Evolutionary conservation across 2,329 filamentous ascomycete species (phyloP), one percentile per base, ranked within the genome.

Genomic region (Cladosporium colombiae): DNA sequence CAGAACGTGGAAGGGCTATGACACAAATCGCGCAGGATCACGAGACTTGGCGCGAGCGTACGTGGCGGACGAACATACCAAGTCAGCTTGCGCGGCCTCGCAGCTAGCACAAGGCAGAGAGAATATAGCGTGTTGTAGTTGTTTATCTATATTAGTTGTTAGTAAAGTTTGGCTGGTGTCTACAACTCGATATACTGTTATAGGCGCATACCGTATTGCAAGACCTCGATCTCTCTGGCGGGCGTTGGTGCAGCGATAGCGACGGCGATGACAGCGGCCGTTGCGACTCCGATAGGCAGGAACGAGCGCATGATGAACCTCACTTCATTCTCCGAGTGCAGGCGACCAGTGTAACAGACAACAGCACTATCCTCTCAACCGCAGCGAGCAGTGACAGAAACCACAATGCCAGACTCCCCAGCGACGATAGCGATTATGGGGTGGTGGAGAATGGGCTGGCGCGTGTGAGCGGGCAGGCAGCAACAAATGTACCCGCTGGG

Each of bases 41-140:
- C 46, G 59, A 46, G 61, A 53, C 61, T 63, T 63, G 50, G 61
- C 61, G 35, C 25, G 14, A 56, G 61, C 50, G 50, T 63, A 33
- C 50, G 61, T 33, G 61, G 61, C 50, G 61, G 61, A 46, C 13
- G 55, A 33, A 65, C 63, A 65, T 65, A 65, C 63, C 63, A 65
- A 27, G 63, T 65, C 63, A 53, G 63, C 63, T 65, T 65, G 63
- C 63, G 63, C 35, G 63, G 63, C 63, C 56, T 65, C 56, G 63
- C 63, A 65, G 63, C 63, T 60, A 65, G 63, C 56, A 65, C 63
- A 65, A 59, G 63, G 63, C 55, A 65, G 31, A 31, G 55, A 59
- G 63, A 65, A 65, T 27, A 55, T 60, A 40, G 49, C 44, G 63
- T 65, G 55, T 37, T 60, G 56, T 14, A 57, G 40, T 53, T 65